phyloP scores from a whole-genome alignment of 345 rosid genomes.

The Boechera stricta region DNA sequence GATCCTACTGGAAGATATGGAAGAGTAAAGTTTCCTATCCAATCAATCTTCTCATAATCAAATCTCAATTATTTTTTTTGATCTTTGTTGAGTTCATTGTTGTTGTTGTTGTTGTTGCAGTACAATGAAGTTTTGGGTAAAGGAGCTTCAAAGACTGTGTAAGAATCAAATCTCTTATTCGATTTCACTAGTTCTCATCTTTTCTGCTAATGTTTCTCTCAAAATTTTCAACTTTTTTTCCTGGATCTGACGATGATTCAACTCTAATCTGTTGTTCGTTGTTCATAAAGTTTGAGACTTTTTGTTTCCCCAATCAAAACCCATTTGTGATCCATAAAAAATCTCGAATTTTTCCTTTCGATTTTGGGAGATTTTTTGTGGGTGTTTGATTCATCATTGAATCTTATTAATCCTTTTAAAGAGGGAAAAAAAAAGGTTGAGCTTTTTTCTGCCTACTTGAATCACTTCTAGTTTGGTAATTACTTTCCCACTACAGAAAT shows the following conservation, averaged over 20 bases:
- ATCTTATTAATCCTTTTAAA: neutral
- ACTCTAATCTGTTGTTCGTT: neutral
- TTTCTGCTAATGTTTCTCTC: neutral
- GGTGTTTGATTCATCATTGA: neutral
- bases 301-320: constrained; percentile 16
- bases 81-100: constrained; percentile 14
- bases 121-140: constrained; percentile 93
- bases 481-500: constrained; percentile 8
- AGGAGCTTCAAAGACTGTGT: constrained; percentile 99
- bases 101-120: constrained; percentile 55
- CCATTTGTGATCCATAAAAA: constrained; percentile 24
- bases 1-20: constrained; percentile 99
- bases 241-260: constrained; percentile 40
- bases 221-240: neutral
- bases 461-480: constrained; percentile 29
- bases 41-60: constrained; percentile 22
- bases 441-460: constrained; percentile 4
- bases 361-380: neutral
- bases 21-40: constrained; percentile 57
- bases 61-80: constrained; percentile 28
- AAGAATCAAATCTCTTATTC: constrained; percentile 41
- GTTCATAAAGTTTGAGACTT: constrained; percentile 32
- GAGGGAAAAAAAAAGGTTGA: neutral
- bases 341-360: neutral
- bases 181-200: neutral